Evolutionary conservation across 306 rosid genomes (phyloP).

Genomic region (Quercus glauca): DNA sequence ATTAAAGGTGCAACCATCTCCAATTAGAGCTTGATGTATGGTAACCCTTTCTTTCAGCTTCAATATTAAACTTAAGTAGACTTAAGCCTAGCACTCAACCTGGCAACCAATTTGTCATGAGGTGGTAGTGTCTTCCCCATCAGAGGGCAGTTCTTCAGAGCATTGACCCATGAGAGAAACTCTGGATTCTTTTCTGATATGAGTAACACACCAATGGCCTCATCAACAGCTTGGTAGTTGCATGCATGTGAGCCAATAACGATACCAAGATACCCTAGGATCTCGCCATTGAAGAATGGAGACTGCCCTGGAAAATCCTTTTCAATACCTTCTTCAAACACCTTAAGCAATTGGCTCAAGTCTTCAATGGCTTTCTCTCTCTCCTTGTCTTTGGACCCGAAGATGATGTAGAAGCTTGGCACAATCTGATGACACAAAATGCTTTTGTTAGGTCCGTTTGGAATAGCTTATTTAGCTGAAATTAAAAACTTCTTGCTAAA

Average conservation of each 20-base stretch:
- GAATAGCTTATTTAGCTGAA: too few species aligned
- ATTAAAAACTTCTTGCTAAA: too few species aligned
- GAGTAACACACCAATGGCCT: conserved; percentile 14
- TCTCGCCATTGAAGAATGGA: conserved; percentile 8
- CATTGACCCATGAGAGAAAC: conserved; percentile 36
- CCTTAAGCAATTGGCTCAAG: conserved; percentile 6
- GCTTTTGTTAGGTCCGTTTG: too few species aligned
- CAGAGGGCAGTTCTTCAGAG: conserved; percentile 33
- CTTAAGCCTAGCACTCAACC: neutral
- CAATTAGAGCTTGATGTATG: too few species aligned
- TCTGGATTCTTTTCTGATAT: conserved; percentile 3
- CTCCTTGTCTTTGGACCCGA: conserved; percentile 26
- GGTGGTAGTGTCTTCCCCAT: conserved; percentile 40
- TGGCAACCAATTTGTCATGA: conserved; percentile 35
- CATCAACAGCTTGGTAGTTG: conserved; percentile 30
- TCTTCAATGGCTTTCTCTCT: conserved; percentile 27
- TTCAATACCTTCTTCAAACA: conserved; percentile 43
- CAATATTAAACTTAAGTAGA: too few species aligned
- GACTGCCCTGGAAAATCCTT: conserved; percentile 21
- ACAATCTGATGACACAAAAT: conserved; percentile 7
- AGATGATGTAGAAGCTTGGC: neutral
- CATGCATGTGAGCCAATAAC: conserved; percentile 31
- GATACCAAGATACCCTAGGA: conserved; percentile 34
- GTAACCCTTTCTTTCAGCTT: too few species aligned
- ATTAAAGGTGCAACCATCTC: too few species aligned